A percentile compares a stretch with the other conserved stretches of the same genome.
These are phyloP conservation scores for Acorus calamus DNA, from an alignment of 106 monocot species.

Conservation along the genomic window DNA sequence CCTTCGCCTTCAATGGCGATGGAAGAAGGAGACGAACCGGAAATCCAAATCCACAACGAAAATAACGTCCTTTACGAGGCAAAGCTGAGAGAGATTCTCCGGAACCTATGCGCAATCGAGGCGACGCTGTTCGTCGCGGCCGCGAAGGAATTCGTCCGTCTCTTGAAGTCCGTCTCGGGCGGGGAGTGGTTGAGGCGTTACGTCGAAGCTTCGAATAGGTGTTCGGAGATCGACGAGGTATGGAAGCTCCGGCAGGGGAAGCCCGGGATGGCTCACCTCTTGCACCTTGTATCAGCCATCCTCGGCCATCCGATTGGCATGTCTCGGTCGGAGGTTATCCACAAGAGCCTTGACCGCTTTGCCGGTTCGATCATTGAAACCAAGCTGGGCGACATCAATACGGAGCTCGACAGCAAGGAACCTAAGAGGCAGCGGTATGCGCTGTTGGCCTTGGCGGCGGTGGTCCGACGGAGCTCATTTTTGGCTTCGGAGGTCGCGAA, in stretches of 20 bases:
- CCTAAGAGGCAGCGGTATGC: constrained; percentile 52
- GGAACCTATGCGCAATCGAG: constrained; percentile 49
- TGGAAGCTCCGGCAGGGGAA: constrained; percentile 68
- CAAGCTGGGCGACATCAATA: constrained; percentile 54
- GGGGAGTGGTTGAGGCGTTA: constrained; percentile 40
- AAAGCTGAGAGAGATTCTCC: constrained; percentile 53
- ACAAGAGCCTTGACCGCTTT: constrained; percentile 43
- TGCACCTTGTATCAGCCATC: constrained; percentile 40
- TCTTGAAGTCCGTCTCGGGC: constrained; percentile 39
- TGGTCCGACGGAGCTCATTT: constrained; percentile 40
- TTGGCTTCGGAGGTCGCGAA: constrained; percentile 76
- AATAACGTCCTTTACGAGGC: background rate
- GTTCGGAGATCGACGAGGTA: constrained; percentile 48
- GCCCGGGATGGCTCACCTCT: constrained; percentile 45
- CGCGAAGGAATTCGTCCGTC: constrained; percentile 48
- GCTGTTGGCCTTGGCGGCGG: constrained; percentile 43
- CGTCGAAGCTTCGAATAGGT: constrained; percentile 47
- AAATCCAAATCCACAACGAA: too few species aligned
- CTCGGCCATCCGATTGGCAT: constrained; percentile 60
- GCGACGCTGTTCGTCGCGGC: constrained; percentile 51
- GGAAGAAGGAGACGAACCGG: too few species aligned
- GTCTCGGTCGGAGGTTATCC: constrained; percentile 17
- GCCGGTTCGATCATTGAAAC: constrained; percentile 33
- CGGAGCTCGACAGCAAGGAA: constrained; percentile 58
- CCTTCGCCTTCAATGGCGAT: too few species aligned